phyloP scores from a whole-genome alignment of 2,329 filamentous ascomycete species.

The Chrysoporthe puriensis region DNA sequence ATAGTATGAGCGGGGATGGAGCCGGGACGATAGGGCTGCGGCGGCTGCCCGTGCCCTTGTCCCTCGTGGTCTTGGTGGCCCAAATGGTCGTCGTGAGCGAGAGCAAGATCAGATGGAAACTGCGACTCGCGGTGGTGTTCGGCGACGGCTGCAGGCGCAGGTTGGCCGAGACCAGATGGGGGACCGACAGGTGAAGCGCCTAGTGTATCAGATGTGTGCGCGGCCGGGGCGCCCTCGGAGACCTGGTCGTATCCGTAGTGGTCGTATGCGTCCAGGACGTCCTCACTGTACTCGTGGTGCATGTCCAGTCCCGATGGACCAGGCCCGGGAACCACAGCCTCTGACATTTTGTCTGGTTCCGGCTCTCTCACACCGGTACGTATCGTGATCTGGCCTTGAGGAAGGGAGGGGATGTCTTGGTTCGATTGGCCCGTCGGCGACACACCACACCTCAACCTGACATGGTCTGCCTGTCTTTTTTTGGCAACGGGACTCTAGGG shows the following conservation, averaged over 20 bases:
- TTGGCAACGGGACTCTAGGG: not conserved
- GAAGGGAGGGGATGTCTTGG: constrained; percentile 1
- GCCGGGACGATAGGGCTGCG: constrained; percentile 18
- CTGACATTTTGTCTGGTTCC: constrained; percentile 18
- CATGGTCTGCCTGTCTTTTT: constrained; percentile 21
- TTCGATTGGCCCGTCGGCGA: constrained; percentile 23
- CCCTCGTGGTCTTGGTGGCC: constrained; percentile 1
- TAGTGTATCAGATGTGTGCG: constrained; percentile 30
- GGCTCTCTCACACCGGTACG: not conserved
- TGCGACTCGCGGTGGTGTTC: constrained; percentile 5
- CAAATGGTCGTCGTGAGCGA: not conserved
- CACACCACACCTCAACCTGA: constrained; percentile 22
- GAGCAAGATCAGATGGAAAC: constrained; percentile 1
- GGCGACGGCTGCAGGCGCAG: not conserved
- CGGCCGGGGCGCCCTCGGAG: constrained; percentile 21
- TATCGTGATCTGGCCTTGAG: not conserved
- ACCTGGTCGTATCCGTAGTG: constrained; percentile 26
- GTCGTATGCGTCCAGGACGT: constrained; percentile 25
- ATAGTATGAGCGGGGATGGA: constrained; percentile 15
- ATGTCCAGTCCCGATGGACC: constrained; percentile 22
- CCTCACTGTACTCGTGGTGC: constrained; percentile 22
- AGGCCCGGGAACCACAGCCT: constrained; percentile 20
- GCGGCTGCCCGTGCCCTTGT: constrained; percentile 14
- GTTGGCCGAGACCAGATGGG: constrained; percentile 4
- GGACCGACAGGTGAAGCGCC: constrained; percentile 28